Base-by-base conservation (phyloP, 2,329 filamentous ascomycete genomes). In the Torrubiellomyces zombiae region DNA sequence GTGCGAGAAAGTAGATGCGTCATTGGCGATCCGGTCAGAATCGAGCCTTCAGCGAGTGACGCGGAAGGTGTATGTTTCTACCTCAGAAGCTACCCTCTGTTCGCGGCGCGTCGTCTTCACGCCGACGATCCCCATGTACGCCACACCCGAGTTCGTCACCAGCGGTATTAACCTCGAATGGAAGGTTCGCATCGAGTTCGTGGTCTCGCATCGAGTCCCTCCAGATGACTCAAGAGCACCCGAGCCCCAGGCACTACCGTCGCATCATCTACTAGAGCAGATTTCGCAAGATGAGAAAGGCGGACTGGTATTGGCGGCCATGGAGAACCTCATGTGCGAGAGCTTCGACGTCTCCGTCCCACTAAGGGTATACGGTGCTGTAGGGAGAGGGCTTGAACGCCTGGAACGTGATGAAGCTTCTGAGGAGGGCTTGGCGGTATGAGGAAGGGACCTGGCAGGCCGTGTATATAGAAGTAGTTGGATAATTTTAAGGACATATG, bases 271-370 rank as follows among this genome's bases (percentile, higher is more conserved):
- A n/a, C 51, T 93, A 20, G 85, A 93, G 44, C 70, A 80, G 39
- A 67, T 89, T 8, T 74, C 74, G 6, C 66, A 68, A 25, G 82
- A 93, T 43, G 80, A 91, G 35, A 63, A 81, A 20, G 81, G 81
- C 2, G 67, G 74, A 1, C 50, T 67, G 14, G 66, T 89, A 9
- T 58, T 85, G 25, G 79, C 82, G 10, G 79, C 80, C 0, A 68
- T 76, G 25, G 80, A 92, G 53, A 71, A 72, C 33, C 42, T 93
- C 25, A 64, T 73, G 7, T 86, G 81, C 39, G 83, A 93, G 55
- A 91, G 79, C 39, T 93, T 93, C 50, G 83, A 93, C 49, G 78
- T 92, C 22, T 70, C 73, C 17, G 81, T 93, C 22, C 83, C 83
- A 14, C 55, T 94, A 35, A 69, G 72, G 25, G 78, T 94, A 7